Evolutionary conservation across 129 eudicot genomes (phyloP), one percentile per base, ranked within the genome.

Genomic region (Erigeron canadensis): DNA sequence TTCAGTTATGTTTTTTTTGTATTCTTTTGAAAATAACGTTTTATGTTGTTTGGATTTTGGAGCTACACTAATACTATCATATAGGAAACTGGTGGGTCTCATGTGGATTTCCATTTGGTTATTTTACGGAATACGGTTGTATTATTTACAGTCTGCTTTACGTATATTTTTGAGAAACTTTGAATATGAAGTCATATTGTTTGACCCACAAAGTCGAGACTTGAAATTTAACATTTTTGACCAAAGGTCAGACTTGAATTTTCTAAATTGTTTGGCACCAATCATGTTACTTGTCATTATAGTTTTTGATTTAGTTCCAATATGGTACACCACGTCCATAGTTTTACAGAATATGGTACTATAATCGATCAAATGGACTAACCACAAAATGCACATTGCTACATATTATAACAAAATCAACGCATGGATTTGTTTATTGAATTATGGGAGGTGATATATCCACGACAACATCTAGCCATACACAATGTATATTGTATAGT

Each of bases 1-100:
- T 62, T 48, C 81, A 70, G 76, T 77, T 77, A 60, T 34, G 65
- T 58, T 58, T 57, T 60, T 63, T 63, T 15, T n/a, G n/a, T n/a
- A n/a, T 28, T 28, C 0, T 28, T 28, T 28, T 28, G 1, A 2
- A 28, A 28, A 28, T 28, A 11, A 68, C 59, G 70, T 77, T 73
- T 61, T 4, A 53, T 69, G 57, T 71, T 63, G 41, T 62, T 63
- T 71, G 65, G 67, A 78, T 50, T 62, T 63, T 71, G 65, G 67
- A 78, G 77, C 81, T 78, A 45, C 8, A 28, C 34, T 28, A 28
- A 28, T 28, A 3, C 3, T 28, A 28, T 28, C 34, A 28, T 28
- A 28, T n/a, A 6, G 58, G 57, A 10, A 76, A 65, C 67, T 56
- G 59, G 56, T 53, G 28, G 65, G 63, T 37, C 42, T 10, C 23